Base-by-base conservation (phyloP, 495 filamentous ascomycete species). In the Saxispiralis lemnorum region DNA sequence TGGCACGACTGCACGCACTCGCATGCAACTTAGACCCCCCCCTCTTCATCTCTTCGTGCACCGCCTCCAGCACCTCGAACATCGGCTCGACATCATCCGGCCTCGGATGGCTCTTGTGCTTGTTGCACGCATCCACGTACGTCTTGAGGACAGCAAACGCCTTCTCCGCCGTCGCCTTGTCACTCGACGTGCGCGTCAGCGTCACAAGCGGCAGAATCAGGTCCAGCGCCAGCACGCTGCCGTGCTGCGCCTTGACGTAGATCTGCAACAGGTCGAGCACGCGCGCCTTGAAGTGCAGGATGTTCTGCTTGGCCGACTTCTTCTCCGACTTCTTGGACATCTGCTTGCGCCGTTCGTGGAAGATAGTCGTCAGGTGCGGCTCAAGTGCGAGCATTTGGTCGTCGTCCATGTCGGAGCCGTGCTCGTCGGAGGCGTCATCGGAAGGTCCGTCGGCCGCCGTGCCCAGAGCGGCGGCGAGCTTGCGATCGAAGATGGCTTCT, bases 321-420 rank as follows among this genome's bases (percentile, higher is more conserved):
- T 78, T 78, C 56, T 89, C 80, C 55, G 82, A 74, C 59, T 83
- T 83, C 58, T 81, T 79, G 55, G 66, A 69, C 1, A 61, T 65
- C 10, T 55, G 59, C 45, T 61, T 65, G 51, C 71, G 76, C 35
- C 77, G 72, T 45, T 88, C 78, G 44, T 73, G 68, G 69, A 96
- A 94, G 38, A 95, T 79, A 44, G 81, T 78, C 41, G 75, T 70
- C 14, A 97, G 72, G 48, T 81, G 76, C 14, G 69, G 69, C 57
- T 97, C 89, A 24, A 96, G 63, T 11, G 75, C 76, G 62, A 93
- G 78, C 89, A 97, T 97, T 54, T 93, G 82, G 33, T 85, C 84
- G 63, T 96, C 89, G 43, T 83, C 76, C 81, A 94, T 89, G 57
- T 89, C 83, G 6, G 52, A 53, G 39, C 43, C 51, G 19, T 49